Base-by-base conservation (phyloP, 108 stramenopile genomes). In the Craspedostauros australis region DNA sequence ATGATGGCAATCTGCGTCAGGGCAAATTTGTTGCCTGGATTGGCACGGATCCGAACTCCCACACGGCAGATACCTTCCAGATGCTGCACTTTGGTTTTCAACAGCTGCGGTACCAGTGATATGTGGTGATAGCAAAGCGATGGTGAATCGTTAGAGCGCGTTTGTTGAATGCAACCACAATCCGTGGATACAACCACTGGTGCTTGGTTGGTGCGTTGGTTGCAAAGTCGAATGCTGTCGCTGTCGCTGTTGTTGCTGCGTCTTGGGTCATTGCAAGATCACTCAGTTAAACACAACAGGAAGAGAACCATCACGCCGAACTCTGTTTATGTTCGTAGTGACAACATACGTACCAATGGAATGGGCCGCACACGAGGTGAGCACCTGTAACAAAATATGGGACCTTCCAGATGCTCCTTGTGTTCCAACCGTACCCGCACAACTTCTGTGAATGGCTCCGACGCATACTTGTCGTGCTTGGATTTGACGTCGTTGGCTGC, bases 1-100 rank as follows among this genome's bases (percentile, higher is more conserved):
- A 82, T 41, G 16, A 82, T 60, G 15, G 60, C 62, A 28, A 82
- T 32, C n/a, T 70, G 24, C 16, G 18, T 56, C 34, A 82, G 39
- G 5, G 41, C 9, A 8, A 53, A 32, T 11, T 4, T 27, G 53
- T 81, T 76, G 28, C 30, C 21, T 37, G 80, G 80, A 62, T 81
- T 81, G 42, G 75, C 73, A 27, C 80, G 63, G n/a, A 81, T 67
- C 15, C 75, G 75, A 19, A 74, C 51, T 25, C 65, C 75, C 2
- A 81, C 36, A 12, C 64, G 62, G 43, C 58, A 61, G 23, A 42
- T 36, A 15, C 20, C 33, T 29, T 51, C 39, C 18, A n/a, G 8
- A 1, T 19, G 31, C 18, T 57, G 52, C 14, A 74, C 42, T 50
- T 76, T 76, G 34, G 54, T 73, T 44, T 76, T 73, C 15, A 81